Base-by-base conservation (phyloP, 306 rosid genomes). In the Quercus alba region DNA sequence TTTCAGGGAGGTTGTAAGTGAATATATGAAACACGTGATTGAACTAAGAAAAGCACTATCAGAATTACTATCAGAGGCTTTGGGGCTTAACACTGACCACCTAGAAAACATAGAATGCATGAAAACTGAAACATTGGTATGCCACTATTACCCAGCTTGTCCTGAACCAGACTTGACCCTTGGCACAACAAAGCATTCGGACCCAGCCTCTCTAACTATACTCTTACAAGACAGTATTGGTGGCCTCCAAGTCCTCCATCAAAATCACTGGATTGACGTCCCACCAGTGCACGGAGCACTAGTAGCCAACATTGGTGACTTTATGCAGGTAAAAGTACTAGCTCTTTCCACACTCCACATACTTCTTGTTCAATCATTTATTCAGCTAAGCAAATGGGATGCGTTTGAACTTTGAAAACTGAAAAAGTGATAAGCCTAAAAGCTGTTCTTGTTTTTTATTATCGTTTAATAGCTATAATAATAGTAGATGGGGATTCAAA, bases 101-200 rank as follows among this genome's bases (percentile, higher is more conserved):
- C 75, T 94, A n/a, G 84, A 20, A 57, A 56, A 70, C 58, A 83
- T 83, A 72, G 97, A 87, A 78, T 88, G 96, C 88, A 89, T 89
- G 94, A 72, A 84, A 77, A 79, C 86, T 31, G 94, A 89, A 79
- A 80, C 83, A 70, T 33, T 92, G 82, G 88, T 83, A 51, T 87
- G 98, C 78, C 94, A 94, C 63, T 94, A 89, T 73, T 94, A 92
- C 87, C 98, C 98, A 7, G 38, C 69, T 28, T 94, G 98, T 81
- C 98, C 97, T 1, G 88, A 94, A 73, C 97, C 97, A 41, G 80
- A 94, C 35, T 68, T 89, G 26, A 94, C 97, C 28, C 55, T 84
- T 13, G 97, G 98, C 9, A 21, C 97, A 56, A 89, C 87, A 79
- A 89, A 85, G 82, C 97, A 94, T 54, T 92, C 98, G 68, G 97